A percentile compares a stretch with the other conserved stretches of the same genome.
These are phyloP conservation scores for Debaryomycetaceae sp. DNA, from an alignment of 1,139 yeast species.

Conservation along the genomic window DNA sequence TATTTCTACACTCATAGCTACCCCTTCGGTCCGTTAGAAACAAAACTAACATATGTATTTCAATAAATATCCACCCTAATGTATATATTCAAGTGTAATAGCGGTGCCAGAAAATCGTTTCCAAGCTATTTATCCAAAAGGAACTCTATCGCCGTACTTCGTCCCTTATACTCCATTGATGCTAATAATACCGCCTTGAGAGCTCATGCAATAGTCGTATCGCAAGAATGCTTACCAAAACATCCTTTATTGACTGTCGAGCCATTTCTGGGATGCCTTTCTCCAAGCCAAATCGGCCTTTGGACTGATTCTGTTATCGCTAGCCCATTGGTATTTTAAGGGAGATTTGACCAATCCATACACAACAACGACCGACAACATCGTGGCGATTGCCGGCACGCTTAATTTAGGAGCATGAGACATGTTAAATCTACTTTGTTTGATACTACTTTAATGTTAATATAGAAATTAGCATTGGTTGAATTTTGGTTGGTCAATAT, in stretches of 20 bases:
- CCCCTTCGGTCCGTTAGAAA: too few relatives aligned
- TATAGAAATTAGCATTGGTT: constrained; percentile 3
- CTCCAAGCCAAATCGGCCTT: constrained; percentile 55
- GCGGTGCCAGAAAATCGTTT: neutral
- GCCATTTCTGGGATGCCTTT: constrained; percentile 47
- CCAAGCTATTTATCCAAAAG: too few relatives aligned
- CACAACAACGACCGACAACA: constrained; percentile 43
- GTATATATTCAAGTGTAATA: neutral
- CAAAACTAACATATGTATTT: too few relatives aligned
- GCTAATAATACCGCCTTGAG: neutral
- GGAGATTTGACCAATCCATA: constrained; percentile 44
- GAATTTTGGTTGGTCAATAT: constrained; percentile 10
- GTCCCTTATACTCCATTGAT: too few relatives aligned
- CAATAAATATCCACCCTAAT: too few relatives aligned
- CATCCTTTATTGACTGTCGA: constrained; percentile 28
- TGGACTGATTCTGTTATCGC: constrained; percentile 45
- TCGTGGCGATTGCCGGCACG: constrained; percentile 41
- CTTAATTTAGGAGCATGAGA: constrained; percentile 44
- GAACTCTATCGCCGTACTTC: too few relatives aligned
- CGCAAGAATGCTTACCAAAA: too few relatives aligned
- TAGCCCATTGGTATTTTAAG: constrained; percentile 40
- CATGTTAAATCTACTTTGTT: constrained; percentile 16
- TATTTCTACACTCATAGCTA: too few relatives aligned
- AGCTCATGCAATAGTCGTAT: neutral
- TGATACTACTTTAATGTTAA: neutral